These are phyloP conservation scores for Pyrrhoderma noxium DNA, from an alignment of 1,284 basidiomycete genomes.

Conservation along the genomic window DNA sequence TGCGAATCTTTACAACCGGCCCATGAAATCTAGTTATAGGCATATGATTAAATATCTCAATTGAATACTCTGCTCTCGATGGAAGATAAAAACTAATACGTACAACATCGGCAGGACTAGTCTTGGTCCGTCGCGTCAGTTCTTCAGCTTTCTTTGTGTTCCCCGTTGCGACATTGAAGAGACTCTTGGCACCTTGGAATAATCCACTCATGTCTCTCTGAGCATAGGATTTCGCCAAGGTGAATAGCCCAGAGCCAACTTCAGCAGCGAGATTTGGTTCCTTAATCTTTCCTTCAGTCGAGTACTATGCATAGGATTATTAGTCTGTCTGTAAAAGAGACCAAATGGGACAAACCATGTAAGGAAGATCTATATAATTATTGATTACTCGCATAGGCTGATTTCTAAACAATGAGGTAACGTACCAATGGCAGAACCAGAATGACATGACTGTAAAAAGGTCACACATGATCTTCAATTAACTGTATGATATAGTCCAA, in stretches of 20 bases:
- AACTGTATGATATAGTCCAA: background rate
- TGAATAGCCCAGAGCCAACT: conserved; percentile 69
- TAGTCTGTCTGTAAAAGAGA: background rate
- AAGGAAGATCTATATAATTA: conserved; percentile 43
- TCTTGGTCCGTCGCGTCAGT: conserved; percentile 59
- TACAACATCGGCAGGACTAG: conserved; percentile 68
- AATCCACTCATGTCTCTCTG: conserved; percentile 73
- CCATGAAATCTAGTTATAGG: conserved; percentile 52
- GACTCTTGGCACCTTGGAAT: conserved; percentile 46
- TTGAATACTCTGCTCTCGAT: background rate
- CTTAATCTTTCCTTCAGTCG: conserved; percentile 90
- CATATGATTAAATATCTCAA: background rate
- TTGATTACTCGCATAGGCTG: too few relatives aligned
- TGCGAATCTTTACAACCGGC: conserved; percentile 92
- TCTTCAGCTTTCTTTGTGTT: conserved; percentile 51
- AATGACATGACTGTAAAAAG: conserved; percentile 51
- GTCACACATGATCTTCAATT: background rate
- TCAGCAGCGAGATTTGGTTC: conserved; percentile 80
- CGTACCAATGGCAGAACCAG: conserved; percentile 57
- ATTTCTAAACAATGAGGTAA: too few relatives aligned
- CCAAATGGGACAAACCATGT: conserved; percentile 37
- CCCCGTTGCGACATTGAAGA: conserved; percentile 43
- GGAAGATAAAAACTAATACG: conserved; percentile 21
- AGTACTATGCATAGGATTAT: conserved; percentile 51
- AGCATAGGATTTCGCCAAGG: conserved; percentile 64